phyloP scores from a whole-genome alignment of 768 basidiomycete genomes.

The Cyathus striatus region DNA sequence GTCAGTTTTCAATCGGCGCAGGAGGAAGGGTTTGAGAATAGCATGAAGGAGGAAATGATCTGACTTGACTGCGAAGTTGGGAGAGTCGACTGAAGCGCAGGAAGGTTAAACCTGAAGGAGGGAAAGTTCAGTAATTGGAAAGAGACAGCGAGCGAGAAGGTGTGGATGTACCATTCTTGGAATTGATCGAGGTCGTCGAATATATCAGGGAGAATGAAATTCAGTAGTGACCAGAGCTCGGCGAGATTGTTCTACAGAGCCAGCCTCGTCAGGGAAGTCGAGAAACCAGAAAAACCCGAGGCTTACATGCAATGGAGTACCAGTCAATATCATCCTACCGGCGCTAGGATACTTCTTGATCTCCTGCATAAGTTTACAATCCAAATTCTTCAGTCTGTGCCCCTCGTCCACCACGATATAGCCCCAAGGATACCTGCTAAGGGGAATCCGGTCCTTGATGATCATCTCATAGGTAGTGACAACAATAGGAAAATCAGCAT shows the following conservation, averaged over 20 bases:
- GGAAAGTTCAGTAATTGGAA: not conserved
- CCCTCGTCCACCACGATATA: conserved; percentile 98
- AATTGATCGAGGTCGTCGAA: conserved; percentile 88
- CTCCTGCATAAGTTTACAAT: conserved; percentile 86
- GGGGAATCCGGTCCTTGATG: conserved; percentile 71
- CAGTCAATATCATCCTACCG: conserved; percentile 90
- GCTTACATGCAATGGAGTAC: conserved; percentile 94
- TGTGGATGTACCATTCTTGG: conserved; percentile 75
- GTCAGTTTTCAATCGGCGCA: conserved; percentile 88
- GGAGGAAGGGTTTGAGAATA: conserved; percentile 92
- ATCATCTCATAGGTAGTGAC: conserved; percentile 93
- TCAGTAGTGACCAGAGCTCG: conserved; percentile 92
- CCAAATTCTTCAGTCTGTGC: conserved; percentile 91
- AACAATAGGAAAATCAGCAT: conserved; percentile 62
- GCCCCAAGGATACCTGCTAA: conserved; percentile 65
- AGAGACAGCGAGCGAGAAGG: not conserved
- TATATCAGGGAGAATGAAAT: conserved; percentile 93
- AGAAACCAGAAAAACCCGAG: conserved; percentile 17
- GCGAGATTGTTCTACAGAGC: conserved; percentile 87
- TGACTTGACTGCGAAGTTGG: conserved; percentile 53
- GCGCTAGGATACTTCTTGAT: conserved; percentile 84
- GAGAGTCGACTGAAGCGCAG: conserved; percentile 52
- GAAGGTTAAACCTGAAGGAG: conserved; percentile 63
- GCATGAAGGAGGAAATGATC: conserved; percentile 76
- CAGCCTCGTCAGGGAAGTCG: conserved; percentile 1